A percentile compares a stretch with the other conserved stretches of the same genome.
Conservation (phyloP, 768 basidiomycete species). For the Suillus luteus region DNA sequence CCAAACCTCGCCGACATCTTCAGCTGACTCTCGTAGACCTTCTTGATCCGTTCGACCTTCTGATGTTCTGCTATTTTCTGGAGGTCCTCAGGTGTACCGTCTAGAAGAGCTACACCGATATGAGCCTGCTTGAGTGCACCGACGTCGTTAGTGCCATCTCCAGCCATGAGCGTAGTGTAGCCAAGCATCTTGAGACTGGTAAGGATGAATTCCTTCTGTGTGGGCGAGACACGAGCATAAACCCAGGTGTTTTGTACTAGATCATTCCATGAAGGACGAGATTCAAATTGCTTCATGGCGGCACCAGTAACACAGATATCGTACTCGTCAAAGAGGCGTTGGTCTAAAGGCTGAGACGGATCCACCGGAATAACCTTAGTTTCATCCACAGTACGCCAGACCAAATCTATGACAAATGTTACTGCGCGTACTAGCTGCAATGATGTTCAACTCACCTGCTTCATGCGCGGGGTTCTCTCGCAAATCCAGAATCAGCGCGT, state of each 20-base stretch:
- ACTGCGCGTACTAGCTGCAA: background rate
- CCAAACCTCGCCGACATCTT: constrained; percentile 88
- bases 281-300: constrained; percentile 86
- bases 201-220: constrained; percentile 94
- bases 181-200: constrained; percentile 87
- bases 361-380: constrained; percentile 85
- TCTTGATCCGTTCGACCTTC: constrained; percentile 87
- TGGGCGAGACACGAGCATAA: constrained; percentile 95
- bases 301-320: constrained; percentile 97
- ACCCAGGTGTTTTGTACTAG: constrained; percentile 97
- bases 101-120: constrained; percentile 90
- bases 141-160: constrained; percentile 98
- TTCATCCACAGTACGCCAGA: constrained; percentile 95
- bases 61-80: constrained; percentile 94
- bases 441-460: constrained; percentile 50
- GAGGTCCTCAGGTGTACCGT: constrained; percentile 89
- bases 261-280: constrained; percentile 67
- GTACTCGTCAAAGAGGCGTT: constrained; percentile 76
- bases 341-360: constrained; percentile 76
- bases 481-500: constrained; percentile 89
- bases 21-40: constrained; percentile 95
- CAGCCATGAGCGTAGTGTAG: constrained; percentile 95
- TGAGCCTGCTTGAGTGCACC: constrained; percentile 98
- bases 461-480: constrained; percentile 77
- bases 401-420: constrained; percentile 57